These are phyloP conservation scores for Diddensiella caesifluorescens DNA, from an alignment of 805 yeast genomes.

Conservation along the genomic window DNA sequence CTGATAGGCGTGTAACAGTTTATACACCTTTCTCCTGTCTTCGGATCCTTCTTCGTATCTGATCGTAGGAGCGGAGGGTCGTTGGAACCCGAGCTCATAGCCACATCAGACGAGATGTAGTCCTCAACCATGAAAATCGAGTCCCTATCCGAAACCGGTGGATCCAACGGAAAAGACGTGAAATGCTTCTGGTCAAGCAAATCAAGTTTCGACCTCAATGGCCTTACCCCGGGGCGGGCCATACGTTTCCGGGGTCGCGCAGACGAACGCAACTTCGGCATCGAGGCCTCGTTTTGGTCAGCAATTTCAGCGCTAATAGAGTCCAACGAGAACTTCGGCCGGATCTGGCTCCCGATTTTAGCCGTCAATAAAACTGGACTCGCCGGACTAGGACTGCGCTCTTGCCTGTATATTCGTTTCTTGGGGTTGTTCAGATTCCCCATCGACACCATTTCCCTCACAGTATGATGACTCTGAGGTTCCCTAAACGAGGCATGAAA, in stretches of 20 bases:
- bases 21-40: too few species aligned
- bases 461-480: background rate
- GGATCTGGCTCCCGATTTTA: background rate
- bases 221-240: conserved; percentile 8
- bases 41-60: too few species aligned
- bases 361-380: background rate
- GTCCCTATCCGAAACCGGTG: conserved; percentile 13
- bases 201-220: conserved; percentile 34
- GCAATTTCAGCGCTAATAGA: conserved; percentile 4
- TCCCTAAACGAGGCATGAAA: background rate
- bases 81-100: too few species aligned
- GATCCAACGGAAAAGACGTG: conserved; percentile 31
- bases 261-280: background rate
- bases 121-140: conserved; percentile 26
- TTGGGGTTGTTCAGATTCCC: background rate
- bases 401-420: background rate
- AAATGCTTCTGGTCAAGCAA: conserved; percentile 35
- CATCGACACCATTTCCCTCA: conserved; percentile 2
- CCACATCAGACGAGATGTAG: conserved; percentile 27
- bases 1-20: too few species aligned
- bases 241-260: background rate
- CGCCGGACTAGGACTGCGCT: background rate
- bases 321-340: conserved; percentile 6
- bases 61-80: too few species aligned
- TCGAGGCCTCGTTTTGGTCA: conserved; percentile 8